These are phyloP conservation scores for Kurtzmaniella quercitrusa DNA, from an alignment of 1,139 yeast species.

Conservation along the genomic window DNA sequence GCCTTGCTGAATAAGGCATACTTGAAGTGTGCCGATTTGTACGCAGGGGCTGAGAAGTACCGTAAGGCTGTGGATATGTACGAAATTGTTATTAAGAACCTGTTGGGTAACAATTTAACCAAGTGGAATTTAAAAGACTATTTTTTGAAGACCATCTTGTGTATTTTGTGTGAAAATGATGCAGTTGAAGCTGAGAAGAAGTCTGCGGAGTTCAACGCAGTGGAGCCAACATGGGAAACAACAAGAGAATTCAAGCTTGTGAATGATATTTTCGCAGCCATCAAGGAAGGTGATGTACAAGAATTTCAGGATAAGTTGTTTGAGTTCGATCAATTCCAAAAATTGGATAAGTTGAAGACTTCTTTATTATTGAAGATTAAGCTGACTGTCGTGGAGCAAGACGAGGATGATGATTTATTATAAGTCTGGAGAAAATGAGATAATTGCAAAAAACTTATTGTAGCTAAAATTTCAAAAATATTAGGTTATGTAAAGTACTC, in stretches of 20 bases:
- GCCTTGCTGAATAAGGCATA: conserved; percentile 87
- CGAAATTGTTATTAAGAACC: conserved; percentile 72
- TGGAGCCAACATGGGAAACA: conserved; percentile 74
- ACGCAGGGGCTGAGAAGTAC: conserved; percentile 73
- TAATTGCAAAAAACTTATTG: too few species aligned
- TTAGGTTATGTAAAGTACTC: too few species aligned
- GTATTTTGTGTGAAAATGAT: conserved; percentile 81
- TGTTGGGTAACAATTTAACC: conserved; percentile 69
- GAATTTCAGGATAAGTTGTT: conserved; percentile 69
- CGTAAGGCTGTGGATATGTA: conserved; percentile 70
- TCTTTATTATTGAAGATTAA: conserved; percentile 79
- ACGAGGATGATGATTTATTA: conserved; percentile 47
- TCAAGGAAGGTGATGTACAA: conserved; percentile 77
- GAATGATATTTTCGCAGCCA: conserved; percentile 63
- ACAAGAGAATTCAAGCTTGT: conserved; percentile 76
- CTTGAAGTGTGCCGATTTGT: conserved; percentile 84
- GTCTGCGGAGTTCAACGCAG: conserved; percentile 55
- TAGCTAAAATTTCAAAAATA: too few species aligned
- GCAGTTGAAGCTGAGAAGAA: conserved; percentile 80
- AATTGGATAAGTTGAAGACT: conserved; percentile 92
- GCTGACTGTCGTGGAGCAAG: conserved; percentile 67
- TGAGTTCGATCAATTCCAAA: conserved; percentile 83
- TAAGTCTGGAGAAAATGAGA: conserved; percentile 4
- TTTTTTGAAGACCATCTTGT: conserved; percentile 76
- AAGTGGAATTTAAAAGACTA: conserved; percentile 94